These are phyloP conservation scores for Tylopilus balloui DNA, from an alignment of 768 basidiomycete species.

Conservation along the genomic window DNA sequence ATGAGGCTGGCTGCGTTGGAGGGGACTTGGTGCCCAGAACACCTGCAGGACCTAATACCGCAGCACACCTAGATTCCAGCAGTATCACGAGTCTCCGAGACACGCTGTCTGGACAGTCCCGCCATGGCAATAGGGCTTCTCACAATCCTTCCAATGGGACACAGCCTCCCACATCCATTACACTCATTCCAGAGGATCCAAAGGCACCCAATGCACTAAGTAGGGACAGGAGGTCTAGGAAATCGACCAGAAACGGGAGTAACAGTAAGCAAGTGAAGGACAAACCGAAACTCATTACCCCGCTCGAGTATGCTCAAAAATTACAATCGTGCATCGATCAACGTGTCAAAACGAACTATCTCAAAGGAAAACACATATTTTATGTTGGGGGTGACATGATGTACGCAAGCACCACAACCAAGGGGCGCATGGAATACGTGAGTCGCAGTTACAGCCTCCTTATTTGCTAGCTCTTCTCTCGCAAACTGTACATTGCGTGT, in stretches of 20 bases:
- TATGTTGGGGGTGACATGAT: slow-evolving; percentile 57
- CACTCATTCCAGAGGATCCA: neutral
- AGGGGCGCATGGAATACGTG: slow-evolving; percentile 58
- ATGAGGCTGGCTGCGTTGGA: neutral
- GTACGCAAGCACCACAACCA: slow-evolving; percentile 47
- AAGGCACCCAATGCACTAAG: slow-evolving; percentile 21
- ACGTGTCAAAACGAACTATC: slow-evolving; percentile 30
- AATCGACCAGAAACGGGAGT: slow-evolving; percentile 1
- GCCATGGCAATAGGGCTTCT: neutral
- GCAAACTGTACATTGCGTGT: neutral
- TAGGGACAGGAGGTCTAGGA: slow-evolving; percentile 15
- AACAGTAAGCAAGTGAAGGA: slow-evolving; percentile 34
- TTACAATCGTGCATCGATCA: slow-evolving; percentile 34
- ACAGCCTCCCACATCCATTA: neutral
- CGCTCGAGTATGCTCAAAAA: slow-evolving; percentile 51
- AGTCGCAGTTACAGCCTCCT: slow-evolving; percentile 22
- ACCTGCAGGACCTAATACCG: slow-evolving; percentile 9
- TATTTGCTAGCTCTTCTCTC: neutral
- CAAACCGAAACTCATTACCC: slow-evolving; percentile 41
- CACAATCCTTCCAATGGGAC: neutral
- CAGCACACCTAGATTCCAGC: slow-evolving; percentile 4
- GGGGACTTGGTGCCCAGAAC: neutral
- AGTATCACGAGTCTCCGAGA: slow-evolving; percentile 21
- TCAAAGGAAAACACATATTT: slow-evolving; percentile 53
- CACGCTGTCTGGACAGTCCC: neutral